Base-by-base conservation (phyloP, 106 monocot genomes). In the Dioscorea dumetorum region DNA sequence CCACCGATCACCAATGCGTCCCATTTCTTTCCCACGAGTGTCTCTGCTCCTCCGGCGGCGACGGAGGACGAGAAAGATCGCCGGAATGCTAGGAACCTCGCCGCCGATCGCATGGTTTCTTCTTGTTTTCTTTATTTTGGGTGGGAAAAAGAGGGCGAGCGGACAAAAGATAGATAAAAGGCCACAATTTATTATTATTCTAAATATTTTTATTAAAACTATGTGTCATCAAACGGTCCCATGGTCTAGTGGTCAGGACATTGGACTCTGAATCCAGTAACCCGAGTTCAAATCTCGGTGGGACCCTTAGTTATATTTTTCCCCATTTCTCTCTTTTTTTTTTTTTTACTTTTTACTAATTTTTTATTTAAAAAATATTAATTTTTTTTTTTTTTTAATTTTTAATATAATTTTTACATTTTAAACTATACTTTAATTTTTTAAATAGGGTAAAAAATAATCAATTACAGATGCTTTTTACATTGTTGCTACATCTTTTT, bases 271-370 rank as follows among this genome's bases (percentile, higher is more conserved):
- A 56, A 56, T 19, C 54, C 19, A 18, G 54, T 83, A 87, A 83
- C 87, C 87, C 83, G 87, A 87, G 87, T 87, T 87, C 87, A 83
- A 87, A 73, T 87, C 87, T 87, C 87, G 83, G 83, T 87, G 83
- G 83, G 83, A 87, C 87, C 87, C n/a, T 83, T 61, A n/a, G n/a
- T 83, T 61, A 9, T 48, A 28, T 61, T 61, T 58, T 22, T 58
- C 10, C 58, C 15, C 22, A 4, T 10, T 41, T 41, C 6, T 41
- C 22, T 58, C 5, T 41, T 41, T 41, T 41, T 41, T n/a, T n/a
- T n/a, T n/a, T 41, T 41, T n/a, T n/a, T n/a, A n/a, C n/a, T 41
- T 41, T 41, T 41, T 8, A 6, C 10, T 41, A 41, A 41, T 41
- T 41, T 41, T 41, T 41, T 0, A 8, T 41, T 41, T 6, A 6